Conservation (phyloP, 2,329 filamentous ascomycete species). For the Fusarium armeniacum region DNA sequence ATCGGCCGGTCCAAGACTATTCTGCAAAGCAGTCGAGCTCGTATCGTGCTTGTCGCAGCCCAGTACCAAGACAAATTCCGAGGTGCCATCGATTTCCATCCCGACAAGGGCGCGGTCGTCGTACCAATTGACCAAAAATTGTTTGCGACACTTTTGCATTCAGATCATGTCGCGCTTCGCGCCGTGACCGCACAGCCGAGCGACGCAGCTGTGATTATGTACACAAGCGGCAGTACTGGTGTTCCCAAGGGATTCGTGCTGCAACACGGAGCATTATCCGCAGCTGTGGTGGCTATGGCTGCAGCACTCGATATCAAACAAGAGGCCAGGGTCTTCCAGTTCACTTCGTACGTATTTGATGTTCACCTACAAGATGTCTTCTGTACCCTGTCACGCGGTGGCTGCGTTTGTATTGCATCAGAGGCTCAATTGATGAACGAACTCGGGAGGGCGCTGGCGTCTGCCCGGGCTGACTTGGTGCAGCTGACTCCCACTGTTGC, state of each 20-base stretch:
- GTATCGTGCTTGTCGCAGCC: slow-evolving; percentile 34
- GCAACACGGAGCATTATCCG: slow-evolving; percentile 27
- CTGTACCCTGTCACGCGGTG: slow-evolving; percentile 26
- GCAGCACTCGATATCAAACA: slow-evolving; percentile 23
- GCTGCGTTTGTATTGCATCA: slow-evolving; percentile 32
- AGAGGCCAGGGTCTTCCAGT: slow-evolving; percentile 32
- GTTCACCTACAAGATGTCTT: slow-evolving; percentile 24
- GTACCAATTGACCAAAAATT: slow-evolving; percentile 15
- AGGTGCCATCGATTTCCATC: slow-evolving; percentile 4
- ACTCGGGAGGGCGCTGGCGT: slow-evolving; percentile 23
- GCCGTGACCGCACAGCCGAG: slow-evolving; percentile 4
- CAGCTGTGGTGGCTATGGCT: slow-evolving; percentile 15
- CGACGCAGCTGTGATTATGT: slow-evolving; percentile 34
- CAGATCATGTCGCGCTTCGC: slow-evolving; percentile 16
- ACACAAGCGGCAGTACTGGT: slow-evolving; percentile 34
- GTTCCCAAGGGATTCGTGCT: slow-evolving; percentile 33
- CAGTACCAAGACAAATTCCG: slow-evolving; percentile 12
- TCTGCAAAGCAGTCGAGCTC: slow-evolving; percentile 30
- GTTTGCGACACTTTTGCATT: slow-evolving; percentile 9
- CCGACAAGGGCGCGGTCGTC: slow-evolving; percentile 4
- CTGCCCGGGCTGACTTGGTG: slow-evolving; percentile 18
- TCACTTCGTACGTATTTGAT: slow-evolving; percentile 35
- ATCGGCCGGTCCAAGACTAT: slow-evolving; percentile 30
- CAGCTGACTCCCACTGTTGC: slow-evolving; percentile 33
- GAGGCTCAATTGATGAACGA: slow-evolving; percentile 32